Percentiles rank a stretch among this genome's conserved stretches.
These are phyloP conservation scores for Cornus controversa DNA, from an alignment of 148 eudicot genomes.

Conservation along the genomic window DNA sequence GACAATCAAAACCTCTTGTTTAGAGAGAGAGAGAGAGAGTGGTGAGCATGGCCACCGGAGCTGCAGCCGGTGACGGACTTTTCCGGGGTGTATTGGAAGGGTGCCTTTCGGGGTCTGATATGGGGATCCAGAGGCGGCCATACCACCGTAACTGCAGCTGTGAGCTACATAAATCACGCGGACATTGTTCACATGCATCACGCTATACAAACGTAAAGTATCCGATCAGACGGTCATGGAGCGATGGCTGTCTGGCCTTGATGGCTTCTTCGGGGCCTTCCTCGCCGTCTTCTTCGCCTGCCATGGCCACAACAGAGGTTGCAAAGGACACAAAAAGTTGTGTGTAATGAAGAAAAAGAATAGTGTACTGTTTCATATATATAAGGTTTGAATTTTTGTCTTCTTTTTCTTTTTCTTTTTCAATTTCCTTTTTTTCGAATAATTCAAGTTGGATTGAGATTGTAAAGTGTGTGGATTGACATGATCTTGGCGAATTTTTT, in stretches of 20 bases:
- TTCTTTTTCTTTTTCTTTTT: neutral
- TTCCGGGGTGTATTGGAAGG: constrained; percentile 40
- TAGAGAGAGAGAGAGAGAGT: neutral
- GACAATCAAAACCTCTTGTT: neutral
- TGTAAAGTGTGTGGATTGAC: neutral
- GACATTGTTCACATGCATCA: constrained; percentile 25
- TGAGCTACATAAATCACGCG: constrained; percentile 39
- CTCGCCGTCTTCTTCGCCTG: constrained; percentile 25
- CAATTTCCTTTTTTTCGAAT: neutral
- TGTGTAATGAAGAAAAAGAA: constrained; percentile 4
- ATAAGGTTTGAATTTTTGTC: neutral
- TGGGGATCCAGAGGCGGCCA: constrained; percentile 30
- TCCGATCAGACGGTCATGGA: constrained; percentile 53
- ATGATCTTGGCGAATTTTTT: no score
- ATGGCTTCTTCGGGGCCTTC: constrained; percentile 16
- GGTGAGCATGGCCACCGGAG: constrained; percentile 39
- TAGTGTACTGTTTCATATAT: neutral
- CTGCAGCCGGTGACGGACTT: constrained; percentile 33
- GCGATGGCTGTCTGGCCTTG: constrained; percentile 38
- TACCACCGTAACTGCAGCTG: constrained; percentile 52
- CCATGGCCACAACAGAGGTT: neutral
- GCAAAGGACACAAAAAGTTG: constrained; percentile 17
- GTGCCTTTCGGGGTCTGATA: constrained; percentile 37
- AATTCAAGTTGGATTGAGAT: neutral
- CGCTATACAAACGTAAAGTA: constrained; percentile 30